Conservation (phyloP, 2,329 filamentous ascomycete genomes). For the Exophiala sp. region DNA sequence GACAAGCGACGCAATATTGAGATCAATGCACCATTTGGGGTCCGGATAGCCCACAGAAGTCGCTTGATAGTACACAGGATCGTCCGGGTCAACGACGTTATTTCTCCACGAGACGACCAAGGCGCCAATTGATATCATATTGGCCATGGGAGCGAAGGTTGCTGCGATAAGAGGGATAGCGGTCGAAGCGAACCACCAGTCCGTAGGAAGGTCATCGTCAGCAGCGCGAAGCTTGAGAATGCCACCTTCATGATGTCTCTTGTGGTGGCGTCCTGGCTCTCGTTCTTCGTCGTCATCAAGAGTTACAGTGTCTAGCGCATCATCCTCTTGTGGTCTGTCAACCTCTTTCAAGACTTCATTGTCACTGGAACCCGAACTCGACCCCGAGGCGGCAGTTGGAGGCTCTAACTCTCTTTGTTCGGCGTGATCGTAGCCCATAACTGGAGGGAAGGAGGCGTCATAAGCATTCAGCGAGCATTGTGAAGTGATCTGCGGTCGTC, state of each 20-base stretch:
- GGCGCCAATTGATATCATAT: constrained; percentile 81
- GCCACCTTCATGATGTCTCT: constrained; percentile 10
- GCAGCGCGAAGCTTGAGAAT: constrained; percentile 36
- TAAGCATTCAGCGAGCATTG: constrained; percentile 6
- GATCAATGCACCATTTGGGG: constrained; percentile 67
- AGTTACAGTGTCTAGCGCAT: constrained; percentile 3
- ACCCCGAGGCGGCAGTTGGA: constrained; percentile 6
- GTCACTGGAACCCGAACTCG: constrained; percentile 11
- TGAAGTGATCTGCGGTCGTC: background rate
- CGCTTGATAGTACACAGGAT: constrained; percentile 45
- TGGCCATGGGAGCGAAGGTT: constrained; percentile 80
- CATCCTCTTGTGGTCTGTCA: constrained; percentile 9
- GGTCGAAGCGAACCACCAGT: constrained; percentile 52
- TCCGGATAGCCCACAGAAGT: constrained; percentile 58
- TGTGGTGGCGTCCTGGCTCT: constrained; percentile 3
- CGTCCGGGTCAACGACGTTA: constrained; percentile 44
- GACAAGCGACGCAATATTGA: constrained; percentile 75
- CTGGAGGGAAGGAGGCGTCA: constrained; percentile 4
- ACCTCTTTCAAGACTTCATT: constrained; percentile 10
- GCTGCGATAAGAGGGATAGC: constrained; percentile 74
- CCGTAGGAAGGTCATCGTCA: constrained; percentile 41
- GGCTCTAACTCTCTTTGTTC: constrained; percentile 19
- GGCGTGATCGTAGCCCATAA: constrained; percentile 23
- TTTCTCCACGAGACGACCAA: constrained; percentile 75
- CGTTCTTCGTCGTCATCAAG: constrained; percentile 13